phyloP scores from a whole-genome alignment of 192 early-diverging fungal species.

The Coemansia sp. region DNA sequence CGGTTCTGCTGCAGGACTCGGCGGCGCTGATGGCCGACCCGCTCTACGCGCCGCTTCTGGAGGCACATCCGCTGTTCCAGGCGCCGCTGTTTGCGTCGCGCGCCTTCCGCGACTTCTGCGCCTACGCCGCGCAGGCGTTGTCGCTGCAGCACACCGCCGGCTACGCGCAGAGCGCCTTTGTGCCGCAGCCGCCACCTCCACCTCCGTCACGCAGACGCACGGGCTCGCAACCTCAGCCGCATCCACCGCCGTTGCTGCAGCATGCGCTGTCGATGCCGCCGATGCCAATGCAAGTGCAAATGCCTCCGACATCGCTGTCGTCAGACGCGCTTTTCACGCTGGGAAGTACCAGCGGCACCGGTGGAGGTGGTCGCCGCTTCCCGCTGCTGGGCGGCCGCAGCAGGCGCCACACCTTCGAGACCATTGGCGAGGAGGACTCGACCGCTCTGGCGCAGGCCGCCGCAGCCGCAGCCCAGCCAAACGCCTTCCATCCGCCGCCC shows the following conservation, averaged over 20 bases:
- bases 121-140: conserved; percentile 48
- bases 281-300: not conserved
- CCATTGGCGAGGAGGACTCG: conserved; percentile 50
- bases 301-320: not conserved
- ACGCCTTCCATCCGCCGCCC: conserved; percentile 2
- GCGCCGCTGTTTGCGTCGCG: conserved; percentile 45
- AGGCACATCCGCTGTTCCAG: conserved; percentile 45
- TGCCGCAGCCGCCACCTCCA: conserved; percentile 14
- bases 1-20: conserved; percentile 49
- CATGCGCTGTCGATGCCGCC: conserved; percentile 15
- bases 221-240: conserved; percentile 4
- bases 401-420: conserved; percentile 43
- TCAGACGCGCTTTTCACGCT: conserved; percentile 30
- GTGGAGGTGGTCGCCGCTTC: not conserved
- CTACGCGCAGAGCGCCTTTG: conserved; percentile 16
- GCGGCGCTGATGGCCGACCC: conserved; percentile 50
- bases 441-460: conserved; percentile 26
- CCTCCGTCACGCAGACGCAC: conserved; percentile 3
- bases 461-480: conserved; percentile 3
- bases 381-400: conserved; percentile 19
- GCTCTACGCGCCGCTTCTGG: conserved; percentile 27
- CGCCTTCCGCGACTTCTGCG: conserved; percentile 53
- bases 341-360: conserved; percentile 6
- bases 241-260: conserved; percentile 15
- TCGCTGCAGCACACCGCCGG: conserved; percentile 44